Conservation (phyloP, 768 basidiomycete species). For the Brasilioporus rufonigricans region DNA sequence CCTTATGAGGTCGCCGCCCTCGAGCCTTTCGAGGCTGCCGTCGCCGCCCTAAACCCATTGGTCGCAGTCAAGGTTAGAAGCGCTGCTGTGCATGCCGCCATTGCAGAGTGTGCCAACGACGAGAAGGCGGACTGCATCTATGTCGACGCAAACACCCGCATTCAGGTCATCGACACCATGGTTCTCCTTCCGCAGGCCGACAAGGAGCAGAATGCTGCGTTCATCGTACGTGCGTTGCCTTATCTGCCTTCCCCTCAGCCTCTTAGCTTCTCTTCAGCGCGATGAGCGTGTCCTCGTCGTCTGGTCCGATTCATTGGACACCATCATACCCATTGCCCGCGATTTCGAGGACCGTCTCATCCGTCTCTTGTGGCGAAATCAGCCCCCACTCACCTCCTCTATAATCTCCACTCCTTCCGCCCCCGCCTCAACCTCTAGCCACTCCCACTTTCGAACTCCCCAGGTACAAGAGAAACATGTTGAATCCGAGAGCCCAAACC, state of each 20-base stretch:
- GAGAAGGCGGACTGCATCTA: slow-evolving; percentile 38
- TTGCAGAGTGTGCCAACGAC: slow-evolving; percentile 37
- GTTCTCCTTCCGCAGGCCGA: slow-evolving; percentile 59
- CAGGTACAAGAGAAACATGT: slow-evolving; percentile 11
- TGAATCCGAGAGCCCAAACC: slow-evolving; percentile 18
- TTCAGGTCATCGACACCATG: slow-evolving; percentile 82
- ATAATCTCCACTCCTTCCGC: slow-evolving; percentile 29
- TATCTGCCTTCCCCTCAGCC: neutral
- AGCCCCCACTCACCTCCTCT: slow-evolving; percentile 24
- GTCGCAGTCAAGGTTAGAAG: slow-evolving; percentile 54
- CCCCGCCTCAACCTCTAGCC: slow-evolving; percentile 36
- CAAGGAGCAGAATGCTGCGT: slow-evolving; percentile 48
- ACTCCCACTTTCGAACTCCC: slow-evolving; percentile 32
- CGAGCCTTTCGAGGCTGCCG: slow-evolving; percentile 53
- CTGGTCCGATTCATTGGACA: slow-evolving; percentile 80
- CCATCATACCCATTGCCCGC: slow-evolving; percentile 53
- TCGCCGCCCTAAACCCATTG: slow-evolving; percentile 51
- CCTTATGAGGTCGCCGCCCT: slow-evolving; percentile 53
- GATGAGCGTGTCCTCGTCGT: slow-evolving; percentile 83
- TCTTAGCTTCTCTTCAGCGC: slow-evolving; percentile 41
- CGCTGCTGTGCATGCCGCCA: slow-evolving; percentile 50
- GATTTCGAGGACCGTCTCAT: slow-evolving; percentile 61
- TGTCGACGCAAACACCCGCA: slow-evolving; percentile 60
- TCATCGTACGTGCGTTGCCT: slow-evolving; percentile 56
- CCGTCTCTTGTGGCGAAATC: slow-evolving; percentile 51